These are phyloP conservation scores for Crithidia expoeki DNA, from an alignment of 208 protist species.

Conservation along the genomic window DNA sequence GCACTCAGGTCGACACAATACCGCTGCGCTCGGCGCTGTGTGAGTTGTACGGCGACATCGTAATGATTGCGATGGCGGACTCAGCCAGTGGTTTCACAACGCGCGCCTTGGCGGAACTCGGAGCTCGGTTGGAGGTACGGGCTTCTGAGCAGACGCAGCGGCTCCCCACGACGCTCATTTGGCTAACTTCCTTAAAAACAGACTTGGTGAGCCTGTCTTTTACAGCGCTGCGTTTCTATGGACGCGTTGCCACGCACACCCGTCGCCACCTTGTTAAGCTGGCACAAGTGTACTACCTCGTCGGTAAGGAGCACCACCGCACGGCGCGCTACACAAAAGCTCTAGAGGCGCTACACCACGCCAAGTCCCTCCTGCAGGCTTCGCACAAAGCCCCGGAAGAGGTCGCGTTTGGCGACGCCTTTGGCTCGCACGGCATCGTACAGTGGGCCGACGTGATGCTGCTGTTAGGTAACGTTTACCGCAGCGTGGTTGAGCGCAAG, in stretches of 20 bases:
- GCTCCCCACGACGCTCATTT: constrained; percentile 50
- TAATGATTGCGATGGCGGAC: constrained; percentile 73
- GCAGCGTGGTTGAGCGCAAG: constrained; percentile 60
- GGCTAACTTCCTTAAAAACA: constrained; percentile 56
- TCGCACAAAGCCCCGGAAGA: constrained; percentile 46
- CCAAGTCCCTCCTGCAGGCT: constrained; percentile 62
- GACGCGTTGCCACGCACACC: constrained; percentile 46
- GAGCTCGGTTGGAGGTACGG: constrained; percentile 42
- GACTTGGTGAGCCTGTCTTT: constrained; percentile 75
- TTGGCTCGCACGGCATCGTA: constrained; percentile 37
- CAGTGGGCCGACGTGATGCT: constrained; percentile 43
- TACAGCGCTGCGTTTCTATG: constrained; percentile 74
- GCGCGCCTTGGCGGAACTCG: constrained; percentile 56
- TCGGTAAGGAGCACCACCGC: constrained; percentile 60
- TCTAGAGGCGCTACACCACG: constrained; percentile 72
- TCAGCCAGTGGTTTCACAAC: constrained; percentile 52
- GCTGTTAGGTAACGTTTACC: constrained; percentile 65
- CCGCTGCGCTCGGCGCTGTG: constrained; percentile 52
- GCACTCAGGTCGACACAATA: constrained; percentile 45
- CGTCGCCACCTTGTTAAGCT: constrained; percentile 61
- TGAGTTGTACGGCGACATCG: constrained; percentile 81
- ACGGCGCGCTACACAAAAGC: constrained; percentile 82
- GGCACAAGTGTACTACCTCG: constrained; percentile 73
- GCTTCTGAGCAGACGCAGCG: constrained; percentile 23
- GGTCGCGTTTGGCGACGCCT: constrained; percentile 50